phyloP scores from a whole-genome alignment of 1,139 yeast genomes.

The Kodamaea sp. region DNA sequence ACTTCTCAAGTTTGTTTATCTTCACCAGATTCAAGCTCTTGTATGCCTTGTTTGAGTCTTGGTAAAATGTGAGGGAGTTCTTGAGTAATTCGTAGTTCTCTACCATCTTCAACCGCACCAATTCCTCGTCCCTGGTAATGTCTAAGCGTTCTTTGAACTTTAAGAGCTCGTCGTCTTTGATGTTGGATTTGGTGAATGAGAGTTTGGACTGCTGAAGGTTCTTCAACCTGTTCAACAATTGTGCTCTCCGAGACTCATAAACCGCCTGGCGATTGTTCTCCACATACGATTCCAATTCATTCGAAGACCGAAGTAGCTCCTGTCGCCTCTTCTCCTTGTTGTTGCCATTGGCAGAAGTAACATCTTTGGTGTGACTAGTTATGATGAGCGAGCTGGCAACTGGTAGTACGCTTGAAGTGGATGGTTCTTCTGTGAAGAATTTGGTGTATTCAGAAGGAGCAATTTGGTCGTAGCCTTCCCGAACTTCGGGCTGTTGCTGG shows the following conservation, averaged over 20 bases:
- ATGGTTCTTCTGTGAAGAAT: background rate
- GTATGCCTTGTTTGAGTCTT: slow-evolving; percentile 41
- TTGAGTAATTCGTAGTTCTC: slow-evolving; percentile 39
- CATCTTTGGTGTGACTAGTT: slow-evolving; percentile 19
- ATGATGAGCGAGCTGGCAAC: slow-evolving; percentile 9
- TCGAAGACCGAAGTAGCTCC: slow-evolving; percentile 19
- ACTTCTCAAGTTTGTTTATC: slow-evolving; percentile 39
- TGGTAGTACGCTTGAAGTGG: slow-evolving; percentile 1
- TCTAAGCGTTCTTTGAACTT: slow-evolving; percentile 35
- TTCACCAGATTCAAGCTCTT: slow-evolving; percentile 31
- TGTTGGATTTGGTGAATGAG: slow-evolving; percentile 19
- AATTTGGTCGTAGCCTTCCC: background rate
- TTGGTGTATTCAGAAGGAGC: background rate
- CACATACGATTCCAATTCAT: slow-evolving; percentile 19
- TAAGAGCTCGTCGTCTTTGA: slow-evolving; percentile 33
- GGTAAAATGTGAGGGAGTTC: slow-evolving; percentile 35
- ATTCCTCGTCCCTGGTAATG: slow-evolving; percentile 39
- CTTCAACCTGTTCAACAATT: slow-evolving; percentile 27
- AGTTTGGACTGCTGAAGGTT: slow-evolving; percentile 30
- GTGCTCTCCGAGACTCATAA: slow-evolving; percentile 24
- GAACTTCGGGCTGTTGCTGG: background rate
- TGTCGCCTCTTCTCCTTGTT: slow-evolving; percentile 28
- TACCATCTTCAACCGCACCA: slow-evolving; percentile 35
- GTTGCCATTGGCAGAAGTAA: slow-evolving; percentile 26
- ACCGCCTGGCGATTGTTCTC: slow-evolving; percentile 20